phyloP scores from a whole-genome alignment of 1,284 basidiomycete species.

The Leccinum huronense region DNA sequence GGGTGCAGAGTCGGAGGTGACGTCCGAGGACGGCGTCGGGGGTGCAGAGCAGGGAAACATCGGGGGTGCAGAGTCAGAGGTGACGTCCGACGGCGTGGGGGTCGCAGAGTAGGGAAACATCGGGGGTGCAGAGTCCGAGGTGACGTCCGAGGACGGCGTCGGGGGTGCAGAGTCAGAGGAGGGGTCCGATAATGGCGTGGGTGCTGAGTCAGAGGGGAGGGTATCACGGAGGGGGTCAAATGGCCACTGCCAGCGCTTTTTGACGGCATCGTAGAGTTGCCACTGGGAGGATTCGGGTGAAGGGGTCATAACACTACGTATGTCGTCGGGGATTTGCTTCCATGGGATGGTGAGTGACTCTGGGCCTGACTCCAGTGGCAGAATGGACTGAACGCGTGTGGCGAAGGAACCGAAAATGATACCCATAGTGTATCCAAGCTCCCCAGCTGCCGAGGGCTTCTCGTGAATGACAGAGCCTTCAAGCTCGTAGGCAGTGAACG shows the following conservation, averaged over 20 bases:
- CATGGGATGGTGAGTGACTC: not conserved
- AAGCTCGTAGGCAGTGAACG: not conserved
- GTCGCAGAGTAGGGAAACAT: too few species aligned
- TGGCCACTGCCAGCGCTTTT: not conserved
- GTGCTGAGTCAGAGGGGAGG: not conserved
- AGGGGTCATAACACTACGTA: not conserved
- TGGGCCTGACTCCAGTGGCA: not conserved
- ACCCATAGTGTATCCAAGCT: not conserved
- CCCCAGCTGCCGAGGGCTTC: not conserved
- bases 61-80: too few species aligned
- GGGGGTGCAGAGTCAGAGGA: too few species aligned
- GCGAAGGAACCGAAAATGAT: not conserved
- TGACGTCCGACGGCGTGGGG: too few species aligned
- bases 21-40: too few species aligned
- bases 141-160: too few species aligned
- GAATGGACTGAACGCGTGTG: not conserved
- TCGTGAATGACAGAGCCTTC: not conserved
- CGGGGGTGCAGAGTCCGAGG: too few species aligned
- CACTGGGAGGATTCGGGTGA: not conserved
- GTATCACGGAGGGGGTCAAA: not conserved
- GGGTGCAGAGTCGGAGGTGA: not conserved
- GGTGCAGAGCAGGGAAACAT: too few species aligned
- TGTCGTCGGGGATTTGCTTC: not conserved
- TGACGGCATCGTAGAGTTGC: not conserved
- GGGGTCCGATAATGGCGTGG: too few species aligned